These are phyloP conservation scores for Cutaneotrichosporon sp. DNA, from an alignment of 1,284 basidiomycete species.

Conservation along the genomic window DNA sequence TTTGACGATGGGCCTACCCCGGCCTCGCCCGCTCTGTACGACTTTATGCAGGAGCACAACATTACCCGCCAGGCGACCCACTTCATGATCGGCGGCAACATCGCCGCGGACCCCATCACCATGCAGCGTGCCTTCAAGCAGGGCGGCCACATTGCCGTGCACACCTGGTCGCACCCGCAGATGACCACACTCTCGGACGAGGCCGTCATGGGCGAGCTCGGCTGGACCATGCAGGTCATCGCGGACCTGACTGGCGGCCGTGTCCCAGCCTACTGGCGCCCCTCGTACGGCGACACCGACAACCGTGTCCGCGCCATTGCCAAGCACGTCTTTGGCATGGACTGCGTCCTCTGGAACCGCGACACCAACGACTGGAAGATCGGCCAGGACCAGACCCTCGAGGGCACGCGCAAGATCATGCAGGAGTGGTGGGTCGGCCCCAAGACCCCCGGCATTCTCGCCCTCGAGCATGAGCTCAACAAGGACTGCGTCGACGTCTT, in stretches of 20 bases:
- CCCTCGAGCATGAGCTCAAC: conserved; percentile 48
- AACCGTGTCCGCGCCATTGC: conserved; percentile 60
- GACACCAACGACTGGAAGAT: conserved; percentile 54
- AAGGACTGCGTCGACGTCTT: conserved; percentile 42
- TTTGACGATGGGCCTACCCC: conserved; percentile 60
- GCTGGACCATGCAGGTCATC: conserved; percentile 55
- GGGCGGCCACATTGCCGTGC: conserved; percentile 54
- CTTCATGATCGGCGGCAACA: conserved; percentile 46
- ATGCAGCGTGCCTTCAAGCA: conserved; percentile 32
- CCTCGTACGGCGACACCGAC: conserved; percentile 56
- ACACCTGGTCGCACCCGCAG: conserved; percentile 59
- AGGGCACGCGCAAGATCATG: conserved; percentile 30
- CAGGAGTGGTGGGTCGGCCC: conserved; percentile 33
- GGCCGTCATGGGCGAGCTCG: conserved; percentile 60
- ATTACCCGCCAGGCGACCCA: conserved; percentile 58
- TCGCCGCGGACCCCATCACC: conserved; percentile 26
- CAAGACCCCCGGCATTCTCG: conserved; percentile 40
- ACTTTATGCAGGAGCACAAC: conserved; percentile 57
- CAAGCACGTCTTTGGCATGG: conserved; percentile 52
- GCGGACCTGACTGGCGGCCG: conserved; percentile 49
- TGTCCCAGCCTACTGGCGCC: conserved; percentile 53
- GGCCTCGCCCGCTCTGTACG: conserved; percentile 56
- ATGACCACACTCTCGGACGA: conserved; percentile 59
- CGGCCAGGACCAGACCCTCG: conserved; percentile 37
- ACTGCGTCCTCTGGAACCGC: conserved; percentile 51